Evolutionary conservation across 1,139 yeast genomes (phyloP).

Genomic region (Pichia sp.): DNA sequence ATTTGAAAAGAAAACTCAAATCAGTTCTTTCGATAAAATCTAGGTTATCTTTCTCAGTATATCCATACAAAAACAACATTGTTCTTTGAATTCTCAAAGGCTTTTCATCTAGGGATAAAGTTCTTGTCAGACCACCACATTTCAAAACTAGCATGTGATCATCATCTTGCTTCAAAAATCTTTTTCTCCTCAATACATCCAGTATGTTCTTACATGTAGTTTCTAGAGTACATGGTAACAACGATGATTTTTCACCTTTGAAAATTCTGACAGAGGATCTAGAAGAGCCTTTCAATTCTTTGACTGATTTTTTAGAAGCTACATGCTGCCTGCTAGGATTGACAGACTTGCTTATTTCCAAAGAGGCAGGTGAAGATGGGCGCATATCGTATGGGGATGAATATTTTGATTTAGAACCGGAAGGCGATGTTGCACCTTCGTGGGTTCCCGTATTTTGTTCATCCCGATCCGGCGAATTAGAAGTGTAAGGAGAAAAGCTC

Average conservation of each 20-base stretch:
- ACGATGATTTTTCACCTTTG: constrained; percentile 44
- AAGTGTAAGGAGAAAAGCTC: background rate
- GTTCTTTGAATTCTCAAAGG: constrained; percentile 80
- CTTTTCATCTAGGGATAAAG: constrained; percentile 64
- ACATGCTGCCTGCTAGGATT: constrained; percentile 11
- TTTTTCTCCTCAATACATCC: constrained; percentile 63
- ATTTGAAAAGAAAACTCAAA: constrained; percentile 78
- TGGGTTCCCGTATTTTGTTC: background rate
- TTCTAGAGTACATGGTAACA: constrained; percentile 46
- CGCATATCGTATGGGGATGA: background rate
- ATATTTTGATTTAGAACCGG: background rate
- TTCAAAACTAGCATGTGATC: constrained; percentile 76
- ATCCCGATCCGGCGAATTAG: constrained; percentile 2
- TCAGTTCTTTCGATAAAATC: constrained; percentile 85
- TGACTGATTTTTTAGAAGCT: constrained; percentile 17
- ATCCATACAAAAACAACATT: constrained; percentile 72
- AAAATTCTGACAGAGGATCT: constrained; percentile 43
- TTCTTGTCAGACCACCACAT: constrained; percentile 75
- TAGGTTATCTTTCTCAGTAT: constrained; percentile 67
- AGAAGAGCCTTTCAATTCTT: constrained; percentile 30
- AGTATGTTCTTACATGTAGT: constrained; percentile 76
- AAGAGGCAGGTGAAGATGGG: background rate
- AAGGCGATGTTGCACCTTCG: background rate
- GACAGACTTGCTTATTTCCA: background rate
- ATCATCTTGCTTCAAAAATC: constrained; percentile 62